These are phyloP conservation scores for Biscogniauxia marginata DNA, from an alignment of 2,329 filamentous ascomycete genomes.

Conservation along the genomic window DNA sequence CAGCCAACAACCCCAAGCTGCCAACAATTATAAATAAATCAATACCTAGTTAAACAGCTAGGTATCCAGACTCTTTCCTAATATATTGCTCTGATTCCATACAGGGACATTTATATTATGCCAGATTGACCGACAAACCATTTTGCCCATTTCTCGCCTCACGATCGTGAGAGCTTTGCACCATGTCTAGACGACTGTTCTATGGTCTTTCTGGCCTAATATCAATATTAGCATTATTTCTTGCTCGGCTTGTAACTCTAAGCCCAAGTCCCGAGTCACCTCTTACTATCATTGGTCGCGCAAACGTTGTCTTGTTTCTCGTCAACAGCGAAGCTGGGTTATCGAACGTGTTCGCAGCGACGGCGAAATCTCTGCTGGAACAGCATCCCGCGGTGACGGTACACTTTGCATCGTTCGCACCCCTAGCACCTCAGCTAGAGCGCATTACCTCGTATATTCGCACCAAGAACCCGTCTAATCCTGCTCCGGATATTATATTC, in stretches of 20 bases:
- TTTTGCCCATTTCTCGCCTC: too few relatives aligned
- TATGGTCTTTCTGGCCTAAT: too few relatives aligned
- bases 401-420: slow-evolving; percentile 18
- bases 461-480: slow-evolving; percentile 2
- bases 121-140: too few relatives aligned
- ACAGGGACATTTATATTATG: too few relatives aligned
- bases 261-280: neutral
- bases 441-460: slow-evolving; percentile 10
- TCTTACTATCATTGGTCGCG: slow-evolving; percentile 9
- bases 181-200: too few relatives aligned
- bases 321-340: slow-evolving; percentile 17
- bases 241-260: neutral
- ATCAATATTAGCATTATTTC: neutral
- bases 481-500: slow-evolving; percentile 13
- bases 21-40: too few relatives aligned
- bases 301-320: slow-evolving; percentile 21
- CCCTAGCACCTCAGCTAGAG: slow-evolving; percentile 8
- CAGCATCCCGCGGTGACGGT: slow-evolving; percentile 16
- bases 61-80: too few relatives aligned
- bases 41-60: too few relatives aligned
- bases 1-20: too few relatives aligned
- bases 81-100: too few relatives aligned
- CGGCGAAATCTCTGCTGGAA: slow-evolving; percentile 18
- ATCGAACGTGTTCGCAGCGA: slow-evolving; percentile 18
- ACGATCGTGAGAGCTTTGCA: too few relatives aligned